Evolutionary conservation across 2,329 filamentous ascomycete species (phyloP), one percentile per base, ranked within the genome.

Genomic region (Cytospora paraplurivora): DNA sequence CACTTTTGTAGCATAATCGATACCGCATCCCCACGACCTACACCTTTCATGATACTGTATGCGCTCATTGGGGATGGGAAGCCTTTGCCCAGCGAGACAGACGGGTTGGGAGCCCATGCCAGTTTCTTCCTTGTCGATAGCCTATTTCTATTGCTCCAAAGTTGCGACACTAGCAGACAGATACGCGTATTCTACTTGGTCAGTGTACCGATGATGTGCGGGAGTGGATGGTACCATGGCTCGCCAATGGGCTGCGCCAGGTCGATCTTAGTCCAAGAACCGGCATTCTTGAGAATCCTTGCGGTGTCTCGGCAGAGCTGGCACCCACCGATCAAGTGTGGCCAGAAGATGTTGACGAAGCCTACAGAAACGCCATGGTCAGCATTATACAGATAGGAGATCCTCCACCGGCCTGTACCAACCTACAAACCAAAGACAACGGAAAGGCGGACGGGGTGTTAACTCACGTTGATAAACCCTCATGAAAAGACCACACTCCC

Each of bases 341-440:
- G 81, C 84, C 84, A 86, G 64, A 82, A 73, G 11, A 85, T 49
- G 60, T 85, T 83, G 47, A 84, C 64, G 21, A 82, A 72, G 1
- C 76, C 83, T 85, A 53, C 32, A 47, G n/a, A 4, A 19, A 21
- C 17, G n/a, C n/a, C 44, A 47, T 19, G 44, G 44, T 47, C 37
- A 49, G 35, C 17, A 4, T 44, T 3, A 50, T 27, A 12, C 21
- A 41, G 34, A 7, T 13, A 21, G 35, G 13, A 50, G 4, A 34
- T 27, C 17, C 1, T 21, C 10, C 44, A 13, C 17, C 33, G 7
- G 5, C 44, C 44, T 21, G 27, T 19, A 47, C 1, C 4, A 21
- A 27, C 34, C 17, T 11, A 19, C 47, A 34, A 41, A 12, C 7
- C 8, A 56, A 17, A 11, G 7, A 17, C 11, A 21, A 11, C 15